Conservation (phyloP, 495 filamentous ascomycete species). For the Aspergillus heteromorphus region DNA sequence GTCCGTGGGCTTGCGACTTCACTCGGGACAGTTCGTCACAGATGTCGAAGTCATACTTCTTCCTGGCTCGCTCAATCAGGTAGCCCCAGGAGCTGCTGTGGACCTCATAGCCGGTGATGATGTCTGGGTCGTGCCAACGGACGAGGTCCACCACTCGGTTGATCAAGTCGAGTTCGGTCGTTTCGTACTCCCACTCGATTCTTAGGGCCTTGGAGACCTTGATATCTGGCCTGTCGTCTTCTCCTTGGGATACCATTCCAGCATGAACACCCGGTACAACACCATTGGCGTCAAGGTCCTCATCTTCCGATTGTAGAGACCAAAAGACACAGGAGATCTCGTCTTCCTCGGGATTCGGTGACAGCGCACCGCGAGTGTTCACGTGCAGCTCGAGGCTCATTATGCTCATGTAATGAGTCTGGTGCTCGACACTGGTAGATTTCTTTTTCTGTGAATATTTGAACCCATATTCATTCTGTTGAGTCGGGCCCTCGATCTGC, state of each 20-base stretch:
- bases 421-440: constrained; percentile 73
- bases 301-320: constrained; percentile 75
- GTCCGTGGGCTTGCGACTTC: constrained; percentile 72
- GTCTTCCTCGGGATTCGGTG: constrained; percentile 85
- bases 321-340: constrained; percentile 89
- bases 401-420: constrained; percentile 90
- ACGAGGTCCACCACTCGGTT: constrained; percentile 82
- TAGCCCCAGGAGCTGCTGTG: constrained; percentile 94
- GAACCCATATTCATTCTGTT: constrained; percentile 76
- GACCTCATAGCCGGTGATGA: constrained; percentile 93
- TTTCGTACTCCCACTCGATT: constrained; percentile 66
- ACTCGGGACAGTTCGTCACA: constrained; percentile 87
- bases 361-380: constrained; percentile 73
- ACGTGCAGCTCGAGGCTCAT: constrained; percentile 97
- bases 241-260: constrained; percentile 49
- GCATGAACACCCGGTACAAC: constrained; percentile 47
- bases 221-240: constrained; percentile 40
- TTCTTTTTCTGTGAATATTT: constrained; percentile 78
- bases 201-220: constrained; percentile 43
- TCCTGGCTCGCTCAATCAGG: constrained; percentile 79
- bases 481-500: constrained; percentile 87
- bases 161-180: constrained; percentile 77
- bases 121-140: constrained; percentile 78
- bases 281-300: constrained; percentile 47
- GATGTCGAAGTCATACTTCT: constrained; percentile 84